Evolutionary conservation across 441 rosid species (phyloP).

Genomic region (Mallotus repandus): DNA sequence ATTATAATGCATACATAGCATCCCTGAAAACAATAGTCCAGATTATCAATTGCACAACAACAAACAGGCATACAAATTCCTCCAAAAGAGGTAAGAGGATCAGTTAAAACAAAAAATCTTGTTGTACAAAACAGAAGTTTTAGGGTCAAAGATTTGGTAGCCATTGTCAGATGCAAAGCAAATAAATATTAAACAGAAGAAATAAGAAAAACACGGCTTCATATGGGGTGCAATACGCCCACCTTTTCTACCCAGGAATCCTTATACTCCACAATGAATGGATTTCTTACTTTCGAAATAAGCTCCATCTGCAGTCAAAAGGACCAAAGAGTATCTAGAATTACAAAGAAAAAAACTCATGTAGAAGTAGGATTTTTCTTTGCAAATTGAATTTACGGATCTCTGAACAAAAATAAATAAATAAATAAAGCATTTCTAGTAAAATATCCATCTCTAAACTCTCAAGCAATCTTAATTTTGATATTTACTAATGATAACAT

Average conservation of each 20-base stretch:
- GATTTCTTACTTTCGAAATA: conserved; percentile 65
- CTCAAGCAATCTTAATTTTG: background rate
- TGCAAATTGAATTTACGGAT: background rate
- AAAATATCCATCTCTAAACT: background rate
- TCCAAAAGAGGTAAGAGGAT: background rate
- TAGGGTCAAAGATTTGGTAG: background rate
- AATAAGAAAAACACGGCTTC: too few species aligned
- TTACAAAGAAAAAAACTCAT: background rate
- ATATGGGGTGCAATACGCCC: conserved; percentile 1
- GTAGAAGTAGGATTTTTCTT: background rate
- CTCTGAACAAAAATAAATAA: background rate
- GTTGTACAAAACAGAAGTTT: background rate
- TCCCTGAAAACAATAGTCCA: conserved; percentile 46
- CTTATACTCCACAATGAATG: conserved; percentile 74
- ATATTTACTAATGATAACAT: background rate
- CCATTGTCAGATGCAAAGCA: background rate
- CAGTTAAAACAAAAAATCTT: conserved; percentile 3
- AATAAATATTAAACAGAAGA: conserved; percentile 1
- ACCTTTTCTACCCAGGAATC: conserved; percentile 92
- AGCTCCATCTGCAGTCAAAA: conserved; percentile 70
- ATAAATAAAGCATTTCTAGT: background rate
- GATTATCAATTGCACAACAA: conserved; percentile 16
- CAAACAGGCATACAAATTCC: conserved; percentile 8
- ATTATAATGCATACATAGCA: conserved; percentile 88
- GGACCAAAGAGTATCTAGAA: conserved; percentile 25